These are phyloP conservation scores for Globisporangium acanthophoron DNA, from an alignment of 352 stramenopile genomes.

Conservation along the genomic window DNA sequence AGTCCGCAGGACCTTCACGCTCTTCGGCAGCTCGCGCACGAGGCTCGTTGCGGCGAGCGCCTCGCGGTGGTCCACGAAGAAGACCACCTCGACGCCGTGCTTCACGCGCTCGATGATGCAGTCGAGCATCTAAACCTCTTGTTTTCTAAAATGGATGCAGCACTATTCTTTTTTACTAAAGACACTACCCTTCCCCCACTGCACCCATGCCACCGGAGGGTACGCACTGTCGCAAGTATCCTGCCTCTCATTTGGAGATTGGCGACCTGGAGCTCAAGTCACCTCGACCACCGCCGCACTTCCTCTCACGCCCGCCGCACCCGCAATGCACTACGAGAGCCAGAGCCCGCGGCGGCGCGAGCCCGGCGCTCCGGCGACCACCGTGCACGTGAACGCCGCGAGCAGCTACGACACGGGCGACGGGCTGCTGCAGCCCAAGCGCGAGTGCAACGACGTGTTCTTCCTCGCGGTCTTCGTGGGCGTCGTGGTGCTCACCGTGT, in stretches of 20 bases:
- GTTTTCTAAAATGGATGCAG: too few species aligned
- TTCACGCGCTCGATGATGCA: too few species aligned
- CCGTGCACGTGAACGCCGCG: neutral
- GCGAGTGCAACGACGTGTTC: constrained; percentile 73
- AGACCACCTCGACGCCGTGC: too few species aligned
- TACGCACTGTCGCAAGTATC: too few species aligned
- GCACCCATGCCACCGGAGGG: too few species aligned
- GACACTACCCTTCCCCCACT: too few species aligned
- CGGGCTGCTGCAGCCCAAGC: constrained; percentile 16
- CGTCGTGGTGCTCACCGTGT: constrained; percentile 29
- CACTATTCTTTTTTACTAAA: too few species aligned
- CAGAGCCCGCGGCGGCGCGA: neutral
- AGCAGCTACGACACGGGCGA: constrained; percentile 9
- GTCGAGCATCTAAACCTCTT: too few species aligned
- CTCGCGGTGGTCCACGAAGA: too few species aligned
- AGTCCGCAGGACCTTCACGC: too few species aligned
- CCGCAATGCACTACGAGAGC: neutral
- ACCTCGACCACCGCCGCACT: neutral
- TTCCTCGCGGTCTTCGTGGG: constrained; percentile 65
- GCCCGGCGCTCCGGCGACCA: neutral
- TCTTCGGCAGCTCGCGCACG: too few species aligned
- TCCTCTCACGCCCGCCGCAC: neutral
- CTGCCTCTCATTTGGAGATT: neutral
- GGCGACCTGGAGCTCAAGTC: neutral
- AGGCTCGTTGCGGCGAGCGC: too few species aligned